Percentiles rank a stretch among this genome's conserved stretches.
Evolutionary conservation across 768 basidiomycete species (phyloP).

Genomic region (Amanita rimosa): DNA sequence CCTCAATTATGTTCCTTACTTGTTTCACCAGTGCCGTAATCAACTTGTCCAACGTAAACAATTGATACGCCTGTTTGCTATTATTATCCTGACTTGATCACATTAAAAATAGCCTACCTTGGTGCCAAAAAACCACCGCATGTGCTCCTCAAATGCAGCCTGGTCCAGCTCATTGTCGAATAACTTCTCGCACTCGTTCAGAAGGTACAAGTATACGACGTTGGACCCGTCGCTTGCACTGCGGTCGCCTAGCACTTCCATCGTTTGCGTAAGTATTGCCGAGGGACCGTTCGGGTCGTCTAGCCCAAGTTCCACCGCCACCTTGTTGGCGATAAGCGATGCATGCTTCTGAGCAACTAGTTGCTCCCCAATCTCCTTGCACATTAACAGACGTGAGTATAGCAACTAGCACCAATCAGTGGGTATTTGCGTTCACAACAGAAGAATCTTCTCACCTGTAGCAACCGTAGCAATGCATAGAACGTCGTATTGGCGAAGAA

Average conservation of each 20-base stretch:
- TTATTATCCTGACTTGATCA: conserved; percentile 8
- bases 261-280: conserved; percentile 54
- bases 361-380: conserved; percentile 71
- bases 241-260: conserved; percentile 46
- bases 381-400: conserved; percentile 77
- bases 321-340: conserved; percentile 61
- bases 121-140: conserved; percentile 90
- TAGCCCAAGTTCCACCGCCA: conserved; percentile 75
- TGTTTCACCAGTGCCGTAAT: conserved; percentile 87
- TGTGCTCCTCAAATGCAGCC: conserved; percentile 87
- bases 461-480: conserved; percentile 77
- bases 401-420: conserved; percentile 44
- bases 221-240: conserved; percentile 37
- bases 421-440: neutral
- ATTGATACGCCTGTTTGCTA: conserved; percentile 61
- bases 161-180: conserved; percentile 93
- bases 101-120: conserved; percentile 36
- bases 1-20: conserved; percentile 30
- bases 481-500: conserved; percentile 92
- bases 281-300: conserved; percentile 76
- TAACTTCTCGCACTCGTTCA: conserved; percentile 86
- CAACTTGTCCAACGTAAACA: conserved; percentile 92
- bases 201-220: conserved; percentile 78
- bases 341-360: conserved; percentile 59
- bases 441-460: conserved; percentile 66